A percentile compares a stretch with the other conserved stretches of the same genome.
Conservation (phyloP, 495 filamentous ascomycete species). For the Alectoria sarmentosa region DNA sequence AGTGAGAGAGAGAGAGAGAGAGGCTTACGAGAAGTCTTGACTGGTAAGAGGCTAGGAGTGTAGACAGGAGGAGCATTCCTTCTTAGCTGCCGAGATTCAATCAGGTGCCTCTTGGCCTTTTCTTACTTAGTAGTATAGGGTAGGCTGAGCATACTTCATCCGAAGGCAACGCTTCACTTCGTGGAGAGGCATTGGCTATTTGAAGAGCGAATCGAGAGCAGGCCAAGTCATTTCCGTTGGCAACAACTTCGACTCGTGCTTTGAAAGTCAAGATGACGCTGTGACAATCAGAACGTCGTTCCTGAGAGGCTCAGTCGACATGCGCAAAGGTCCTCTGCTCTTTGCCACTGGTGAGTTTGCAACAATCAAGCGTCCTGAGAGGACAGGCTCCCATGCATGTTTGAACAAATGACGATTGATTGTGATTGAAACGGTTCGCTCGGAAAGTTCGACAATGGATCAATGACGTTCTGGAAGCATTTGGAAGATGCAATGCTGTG, state of each 20-base stretch:
- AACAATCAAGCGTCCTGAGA: not conserved
- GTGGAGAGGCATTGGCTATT: not conserved
- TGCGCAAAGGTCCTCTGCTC: not conserved
- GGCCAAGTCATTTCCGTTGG: not conserved
- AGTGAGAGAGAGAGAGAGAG: not conserved
- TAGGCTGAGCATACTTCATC: not conserved
- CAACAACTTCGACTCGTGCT: not conserved
- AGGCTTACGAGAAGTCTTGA: not conserved
- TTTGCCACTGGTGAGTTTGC: not conserved
- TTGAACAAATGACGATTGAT: conserved; percentile 2
- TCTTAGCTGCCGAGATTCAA: not conserved
- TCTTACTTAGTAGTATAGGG: not conserved
- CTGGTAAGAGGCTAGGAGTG: not conserved
- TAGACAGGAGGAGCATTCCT: not conserved
- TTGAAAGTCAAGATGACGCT: not conserved
- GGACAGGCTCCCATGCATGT: not conserved
- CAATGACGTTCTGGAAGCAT: not conserved
- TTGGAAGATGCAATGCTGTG: not conserved
- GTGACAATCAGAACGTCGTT: not conserved
- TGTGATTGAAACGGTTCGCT: not conserved
- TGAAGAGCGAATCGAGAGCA: not conserved
- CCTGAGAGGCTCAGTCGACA: not conserved
- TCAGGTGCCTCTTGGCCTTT: not conserved
- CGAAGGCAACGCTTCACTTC: not conserved
- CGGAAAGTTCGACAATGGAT: conserved; percentile 1